Conservation (phyloP, 805 yeast species). For the Candida xyloterini region DNA sequence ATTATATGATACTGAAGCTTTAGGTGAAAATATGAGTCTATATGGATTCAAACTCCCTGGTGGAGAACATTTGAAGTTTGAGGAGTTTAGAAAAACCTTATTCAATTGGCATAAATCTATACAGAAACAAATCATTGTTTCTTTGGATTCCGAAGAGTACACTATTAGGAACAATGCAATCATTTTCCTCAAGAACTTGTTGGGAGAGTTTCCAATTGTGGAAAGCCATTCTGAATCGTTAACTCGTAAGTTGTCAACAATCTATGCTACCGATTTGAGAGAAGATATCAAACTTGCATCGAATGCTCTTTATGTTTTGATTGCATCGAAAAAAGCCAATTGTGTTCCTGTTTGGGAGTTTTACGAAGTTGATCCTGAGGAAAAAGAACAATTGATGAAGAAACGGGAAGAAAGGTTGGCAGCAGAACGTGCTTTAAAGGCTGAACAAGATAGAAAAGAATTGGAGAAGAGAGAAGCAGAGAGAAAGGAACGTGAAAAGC, state of each 20-base stretch:
- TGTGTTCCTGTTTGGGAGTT: slow-evolving; percentile 59
- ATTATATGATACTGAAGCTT: slow-evolving; percentile 30
- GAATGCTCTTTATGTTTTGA: slow-evolving; percentile 64
- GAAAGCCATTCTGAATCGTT: slow-evolving; percentile 62
- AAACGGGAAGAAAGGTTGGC: slow-evolving; percentile 18
- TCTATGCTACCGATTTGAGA: slow-evolving; percentile 54
- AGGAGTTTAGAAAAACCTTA: slow-evolving; percentile 38
- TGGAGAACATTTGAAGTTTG: slow-evolving; percentile 27
- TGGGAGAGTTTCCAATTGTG: slow-evolving; percentile 63
- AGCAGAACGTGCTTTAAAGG: slow-evolving; percentile 21
- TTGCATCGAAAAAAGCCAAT: slow-evolving; percentile 49
- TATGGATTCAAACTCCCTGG: slow-evolving; percentile 22
- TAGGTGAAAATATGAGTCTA: slow-evolving; percentile 13
- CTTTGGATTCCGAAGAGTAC: slow-evolving; percentile 55
- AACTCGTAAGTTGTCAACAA: slow-evolving; percentile 43
- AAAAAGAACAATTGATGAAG: slow-evolving; percentile 31
- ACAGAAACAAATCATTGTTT: slow-evolving; percentile 39
- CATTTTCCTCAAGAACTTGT: slow-evolving; percentile 61
- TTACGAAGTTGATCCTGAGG: slow-evolving; percentile 46
- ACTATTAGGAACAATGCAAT: slow-evolving; percentile 80
- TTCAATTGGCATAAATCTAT: slow-evolving; percentile 56
- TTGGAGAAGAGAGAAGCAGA: slow-evolving; percentile 18
- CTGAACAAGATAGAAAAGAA: slow-evolving; percentile 15
- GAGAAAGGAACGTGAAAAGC: slow-evolving; percentile 11
- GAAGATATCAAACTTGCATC: slow-evolving; percentile 81